Base-by-base conservation (phyloP, 2,329 filamentous ascomycete genomes). In the Penicillium verrucosum region DNA sequence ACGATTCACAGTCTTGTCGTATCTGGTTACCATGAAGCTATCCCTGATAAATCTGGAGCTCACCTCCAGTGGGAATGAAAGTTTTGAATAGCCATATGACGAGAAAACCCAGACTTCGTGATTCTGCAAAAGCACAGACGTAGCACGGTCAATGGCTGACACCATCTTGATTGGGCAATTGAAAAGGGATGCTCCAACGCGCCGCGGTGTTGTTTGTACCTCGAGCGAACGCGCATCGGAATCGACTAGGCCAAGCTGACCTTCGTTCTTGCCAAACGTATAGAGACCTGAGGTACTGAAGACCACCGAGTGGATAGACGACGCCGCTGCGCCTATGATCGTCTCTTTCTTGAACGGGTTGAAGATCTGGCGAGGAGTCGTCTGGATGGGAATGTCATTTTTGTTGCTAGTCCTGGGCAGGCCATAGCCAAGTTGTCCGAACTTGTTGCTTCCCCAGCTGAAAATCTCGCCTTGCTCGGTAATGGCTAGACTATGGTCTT, bases 231-330 rank as follows among this genome's bases (percentile, higher is more conserved):
- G 86, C 27, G 94, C 95, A 74, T 97, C 93, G 0, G 94, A 93
- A 71, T 97, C 94, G 77, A 97, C 92, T 51, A 99, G 82, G 5
- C 92, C 94, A 45, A 99, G 82, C 72, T 99, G 94, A 1, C 94
- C 94, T 65, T 92, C 86, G 66, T 97, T 99, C 67, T 94, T 95
- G 23, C 94, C 94, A 81, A 96, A 99, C 2, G 91, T 96, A 70
- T 90, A 99, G 1, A 99, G 77, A 1, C 90, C 90, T 0, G 85
- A 85, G 1, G 83, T 81, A 0, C 91, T 97, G 68, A 94, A 89
- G 0, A 91, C 90, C 3, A 95, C 92, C 0, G 94, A 97, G 74
- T 99, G 94, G 38, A 96, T 86, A 0, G 90, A 82, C 1, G 94
- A 97, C 7, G 94, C 93, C 2, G 94, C 92, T 54, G 92, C 84